Conservation (phyloP, 2,329 filamentous ascomycete genomes). For the Sclerotiophoma versabilis region DNA sequence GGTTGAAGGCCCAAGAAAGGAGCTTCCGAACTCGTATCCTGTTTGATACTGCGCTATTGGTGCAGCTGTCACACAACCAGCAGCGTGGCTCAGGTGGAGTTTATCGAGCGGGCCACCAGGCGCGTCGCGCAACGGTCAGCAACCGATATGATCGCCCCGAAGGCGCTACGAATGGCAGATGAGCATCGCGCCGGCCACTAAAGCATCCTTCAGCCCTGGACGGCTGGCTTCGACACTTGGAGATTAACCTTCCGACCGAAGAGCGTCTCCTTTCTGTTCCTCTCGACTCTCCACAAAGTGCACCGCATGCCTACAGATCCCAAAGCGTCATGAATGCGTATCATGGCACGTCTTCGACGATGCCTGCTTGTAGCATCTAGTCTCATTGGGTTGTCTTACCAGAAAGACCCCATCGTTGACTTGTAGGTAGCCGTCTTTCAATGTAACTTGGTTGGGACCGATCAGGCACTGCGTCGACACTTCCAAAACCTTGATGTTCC, state of each 20-base stretch:
- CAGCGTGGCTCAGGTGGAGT: conserved; percentile 35
- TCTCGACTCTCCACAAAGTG: conserved; percentile 20
- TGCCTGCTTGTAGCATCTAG: conserved; percentile 37
- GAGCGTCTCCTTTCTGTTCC: conserved; percentile 18
- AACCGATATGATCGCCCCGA: conserved; percentile 24
- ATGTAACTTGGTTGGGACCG: background rate
- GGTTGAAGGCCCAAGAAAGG: background rate
- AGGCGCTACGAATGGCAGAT: conserved; percentile 31
- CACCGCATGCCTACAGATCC: conserved; percentile 25
- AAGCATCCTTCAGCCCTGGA: conserved; percentile 38
- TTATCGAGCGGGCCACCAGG: conserved; percentile 26
- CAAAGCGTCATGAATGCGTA: conserved; percentile 36
- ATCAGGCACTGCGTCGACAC: background rate
- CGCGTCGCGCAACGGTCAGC: conserved; percentile 38
- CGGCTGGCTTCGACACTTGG: conserved; percentile 24
- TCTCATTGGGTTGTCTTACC: conserved; percentile 36
- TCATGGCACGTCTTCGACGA: conserved; percentile 42
- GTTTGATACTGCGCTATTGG: conserved; percentile 30
- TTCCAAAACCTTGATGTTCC: background rate
- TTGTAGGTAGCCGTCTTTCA: conserved; percentile 44
- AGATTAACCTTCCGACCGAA: conserved; percentile 19
- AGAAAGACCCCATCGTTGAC: conserved; percentile 60
- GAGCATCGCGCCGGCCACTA: conserved; percentile 24
- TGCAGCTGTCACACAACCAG: conserved; percentile 31
- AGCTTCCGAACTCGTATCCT: conserved; percentile 14